Conservation (phyloP, 73 alveolate genomes). For the Stentor coeruleus region DNA sequence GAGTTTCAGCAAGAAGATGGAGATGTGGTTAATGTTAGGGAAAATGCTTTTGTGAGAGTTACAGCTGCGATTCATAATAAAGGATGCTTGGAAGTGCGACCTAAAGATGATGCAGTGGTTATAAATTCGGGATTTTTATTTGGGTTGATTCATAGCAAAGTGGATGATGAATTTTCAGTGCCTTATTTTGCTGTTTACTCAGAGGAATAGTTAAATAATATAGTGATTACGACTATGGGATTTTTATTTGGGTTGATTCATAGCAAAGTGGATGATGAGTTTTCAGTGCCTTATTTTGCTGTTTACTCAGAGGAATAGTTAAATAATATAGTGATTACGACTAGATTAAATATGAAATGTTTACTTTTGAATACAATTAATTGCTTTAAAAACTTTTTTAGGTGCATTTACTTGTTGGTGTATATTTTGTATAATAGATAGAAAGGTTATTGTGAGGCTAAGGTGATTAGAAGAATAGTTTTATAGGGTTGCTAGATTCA, state of each 20-base stretch:
- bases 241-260: conserved; percentile 6
- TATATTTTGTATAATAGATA: too few species aligned
- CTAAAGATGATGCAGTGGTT: background rate
- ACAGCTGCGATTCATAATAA: conserved; percentile 4
- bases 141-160: background rate
- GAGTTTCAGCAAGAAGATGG: background rate
- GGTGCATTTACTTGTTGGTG: too few species aligned
- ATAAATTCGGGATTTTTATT: background rate
- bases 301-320: too few species aligned
- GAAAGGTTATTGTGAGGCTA: too few species aligned
- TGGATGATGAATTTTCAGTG: conserved; percentile 4
- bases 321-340: background rate
- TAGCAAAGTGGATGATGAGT: background rate
- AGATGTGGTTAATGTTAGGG: background rate
- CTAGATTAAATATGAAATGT: too few species aligned
- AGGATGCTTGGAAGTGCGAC: background rate
- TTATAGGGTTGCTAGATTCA: too few species aligned
- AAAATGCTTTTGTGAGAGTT: background rate
- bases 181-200: background rate
- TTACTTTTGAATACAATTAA: too few species aligned
- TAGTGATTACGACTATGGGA: background rate
- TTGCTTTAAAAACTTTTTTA: too few species aligned
- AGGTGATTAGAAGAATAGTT: too few species aligned
- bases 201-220: too few species aligned
- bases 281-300: background rate